Base-by-base conservation (phyloP, 106 monocot genomes). In the Iris macrosiphon region DNA sequence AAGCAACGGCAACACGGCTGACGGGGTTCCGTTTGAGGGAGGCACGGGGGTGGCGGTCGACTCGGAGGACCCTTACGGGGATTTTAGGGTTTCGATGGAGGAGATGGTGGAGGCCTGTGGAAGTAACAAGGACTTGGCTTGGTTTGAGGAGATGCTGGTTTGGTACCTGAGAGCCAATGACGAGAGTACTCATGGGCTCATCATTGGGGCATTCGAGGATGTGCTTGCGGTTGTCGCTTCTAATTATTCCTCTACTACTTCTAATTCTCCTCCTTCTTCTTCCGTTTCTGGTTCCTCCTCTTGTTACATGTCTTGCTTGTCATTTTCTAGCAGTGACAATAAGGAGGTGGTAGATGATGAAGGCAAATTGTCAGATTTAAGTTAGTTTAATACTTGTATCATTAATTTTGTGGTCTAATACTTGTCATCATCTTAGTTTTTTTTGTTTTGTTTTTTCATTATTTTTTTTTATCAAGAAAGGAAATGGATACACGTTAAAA, bases 81-180 rank as follows among this genome's bases (percentile, higher is more conserved):
- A 89, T 40, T 89, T 89, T 59, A 50, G 65, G 53, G 61, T 45
- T 13, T 89, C 89, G 4, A 89, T 89, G 84, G 80, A 81, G 74
- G 71, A 75, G 84, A 76, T 89, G 71, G 77, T 78, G 58, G 44
- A 42, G 64, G 74, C 71, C 7, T 58, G 70, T 45, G 89, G 74
- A 12, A 10, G 34, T 4, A 35, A 62, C 42, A 62, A 48, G 30
- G 84, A 70, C 28, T 71, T 65, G 84, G 84, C 45, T 12, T 72
- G 73, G 62, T 47, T 84, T 14, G 70, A 80, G 59, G 77, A 65
- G 71, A 65, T 89, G 69, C 60, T 89, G 33, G 61, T 43, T 18
- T 84, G 80, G 84, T 89, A 84, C 49, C 65, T 89, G 48, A 67
- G 46, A 26, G 66, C 68, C 22, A 89, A 89, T 45, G 70, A 57